Conservation (phyloP, 495 filamentous ascomycete genomes). For the Aspergillus affinis region DNA sequence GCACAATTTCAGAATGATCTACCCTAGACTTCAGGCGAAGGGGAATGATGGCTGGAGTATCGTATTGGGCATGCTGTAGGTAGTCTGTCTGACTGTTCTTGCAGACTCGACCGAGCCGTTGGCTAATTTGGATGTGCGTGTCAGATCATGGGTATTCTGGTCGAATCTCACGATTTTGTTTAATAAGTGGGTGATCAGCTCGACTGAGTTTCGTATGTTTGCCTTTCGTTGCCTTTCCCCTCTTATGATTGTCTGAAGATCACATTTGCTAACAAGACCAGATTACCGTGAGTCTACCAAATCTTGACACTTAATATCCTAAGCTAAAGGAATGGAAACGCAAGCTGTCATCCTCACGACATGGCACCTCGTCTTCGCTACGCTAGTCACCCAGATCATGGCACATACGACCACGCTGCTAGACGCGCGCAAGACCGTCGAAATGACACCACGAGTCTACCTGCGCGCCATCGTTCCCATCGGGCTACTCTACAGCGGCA, state of each 20-base stretch:
- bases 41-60: not conserved
- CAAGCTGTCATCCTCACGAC: constrained; percentile 66
- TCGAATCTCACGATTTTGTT: constrained; percentile 26
- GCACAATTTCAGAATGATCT: not conserved
- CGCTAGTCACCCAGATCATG: constrained; percentile 69
- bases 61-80: constrained; percentile 8
- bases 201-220: constrained; percentile 21
- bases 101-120: not conserved
- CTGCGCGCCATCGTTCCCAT: constrained; percentile 72
- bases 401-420: constrained; percentile 66
- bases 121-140: not conserved
- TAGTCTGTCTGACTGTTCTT: not conserved
- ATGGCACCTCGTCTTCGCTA: constrained; percentile 77
- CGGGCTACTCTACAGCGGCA: constrained; percentile 68
- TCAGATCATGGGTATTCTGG: constrained; percentile 23
- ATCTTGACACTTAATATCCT: too few species aligned
- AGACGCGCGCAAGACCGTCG: constrained; percentile 64
- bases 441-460: constrained; percentile 69
- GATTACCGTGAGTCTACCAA: constrained; percentile 17
- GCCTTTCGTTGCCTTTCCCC: not conserved
- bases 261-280: constrained; percentile 5
- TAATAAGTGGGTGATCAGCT: constrained; percentile 25
- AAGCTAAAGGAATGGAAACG: not conserved
- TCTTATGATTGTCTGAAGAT: not conserved
- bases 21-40: not conserved